These are phyloP conservation scores for Petunia axillaris DNA, from an alignment of 257 asterid genomes.

Conservation along the genomic window DNA sequence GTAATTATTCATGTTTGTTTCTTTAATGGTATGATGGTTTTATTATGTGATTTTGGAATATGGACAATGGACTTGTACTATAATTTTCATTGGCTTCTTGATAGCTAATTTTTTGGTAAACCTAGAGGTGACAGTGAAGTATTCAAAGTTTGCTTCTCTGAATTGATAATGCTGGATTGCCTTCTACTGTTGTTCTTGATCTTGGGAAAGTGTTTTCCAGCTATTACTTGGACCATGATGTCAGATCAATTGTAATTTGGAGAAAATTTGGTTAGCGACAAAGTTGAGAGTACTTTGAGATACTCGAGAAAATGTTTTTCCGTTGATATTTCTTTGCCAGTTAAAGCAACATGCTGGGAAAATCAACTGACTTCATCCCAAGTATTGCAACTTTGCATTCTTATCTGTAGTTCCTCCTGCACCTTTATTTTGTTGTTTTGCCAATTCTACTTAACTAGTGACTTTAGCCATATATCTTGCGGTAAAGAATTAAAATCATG, in stretches of 20 bases:
- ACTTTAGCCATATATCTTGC: background rate
- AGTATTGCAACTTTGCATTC: background rate
- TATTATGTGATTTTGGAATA: slow-evolving; percentile 3
- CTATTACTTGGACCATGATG: background rate
- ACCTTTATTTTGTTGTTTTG: background rate
- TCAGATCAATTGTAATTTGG: background rate
- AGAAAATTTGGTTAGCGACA: background rate
- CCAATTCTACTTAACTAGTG: slow-evolving; percentile 4
- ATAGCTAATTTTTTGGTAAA: too few species aligned
- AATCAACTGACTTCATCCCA: background rate
- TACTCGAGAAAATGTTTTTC: background rate
- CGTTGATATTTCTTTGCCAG: background rate
- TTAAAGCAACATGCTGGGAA: background rate
- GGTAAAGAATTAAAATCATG: slow-evolving; percentile 13
- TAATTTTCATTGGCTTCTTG: too few species aligned
- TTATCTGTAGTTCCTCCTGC: background rate
- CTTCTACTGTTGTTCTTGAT: background rate
- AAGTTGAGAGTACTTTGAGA: background rate
- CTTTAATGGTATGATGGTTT: background rate
- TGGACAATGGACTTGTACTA: too few species aligned
- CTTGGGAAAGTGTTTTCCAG: background rate
- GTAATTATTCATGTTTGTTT: background rate
- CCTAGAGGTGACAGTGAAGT: background rate
- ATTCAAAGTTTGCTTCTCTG: background rate
- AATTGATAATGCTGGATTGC: slow-evolving; percentile 2